These are phyloP conservation scores for Arachis hypogaea DNA, from an alignment of 306 rosid genomes.

Conservation along the genomic window DNA sequence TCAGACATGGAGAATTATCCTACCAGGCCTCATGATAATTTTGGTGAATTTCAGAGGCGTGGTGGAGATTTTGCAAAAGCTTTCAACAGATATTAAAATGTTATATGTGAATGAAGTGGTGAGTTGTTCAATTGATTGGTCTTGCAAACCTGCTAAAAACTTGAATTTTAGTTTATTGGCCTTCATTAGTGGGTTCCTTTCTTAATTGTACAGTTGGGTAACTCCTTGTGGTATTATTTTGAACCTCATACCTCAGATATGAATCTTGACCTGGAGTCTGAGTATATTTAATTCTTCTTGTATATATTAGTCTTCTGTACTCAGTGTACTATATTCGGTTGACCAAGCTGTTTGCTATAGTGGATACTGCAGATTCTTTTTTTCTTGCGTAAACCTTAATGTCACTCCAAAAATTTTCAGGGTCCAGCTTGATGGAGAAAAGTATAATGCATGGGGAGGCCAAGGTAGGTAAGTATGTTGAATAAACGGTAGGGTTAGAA, in stretches of 20 bases:
- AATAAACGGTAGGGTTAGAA: slow-evolving; percentile 45
- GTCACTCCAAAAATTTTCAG: slow-evolving; percentile 66
- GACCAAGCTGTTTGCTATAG: slow-evolving; percentile 34
- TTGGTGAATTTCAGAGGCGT: slow-evolving; percentile 79
- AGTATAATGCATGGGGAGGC: slow-evolving; percentile 55
- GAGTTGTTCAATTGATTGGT: slow-evolving; percentile 58
- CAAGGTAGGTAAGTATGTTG: slow-evolving; percentile 63
- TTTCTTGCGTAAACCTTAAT: slow-evolving; percentile 62
- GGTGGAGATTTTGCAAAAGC: slow-evolving; percentile 77
- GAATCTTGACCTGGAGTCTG: slow-evolving; percentile 27
- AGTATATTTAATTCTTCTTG: slow-evolving; percentile 26
- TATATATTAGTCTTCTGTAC: slow-evolving; percentile 16
- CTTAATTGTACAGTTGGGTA: slow-evolving; percentile 35
- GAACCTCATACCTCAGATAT: slow-evolving; percentile 32
- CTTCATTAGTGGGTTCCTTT: slow-evolving; percentile 36
- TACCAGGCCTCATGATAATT: slow-evolving; percentile 73
- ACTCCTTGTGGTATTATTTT: slow-evolving; percentile 34
- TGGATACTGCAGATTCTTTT: slow-evolving; percentile 39
- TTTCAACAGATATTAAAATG: slow-evolving; percentile 75
- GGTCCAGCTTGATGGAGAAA: slow-evolving; percentile 63
- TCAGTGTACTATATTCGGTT: slow-evolving; percentile 26
- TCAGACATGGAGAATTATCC: slow-evolving; percentile 71
- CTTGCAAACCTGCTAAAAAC: slow-evolving; percentile 44
- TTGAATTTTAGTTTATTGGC: slow-evolving; percentile 27
- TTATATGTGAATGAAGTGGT: slow-evolving; percentile 59